These are phyloP conservation scores for Ceratobasidium sp. DNA, from an alignment of 1,284 basidiomycete genomes.

Conservation along the genomic window DNA sequence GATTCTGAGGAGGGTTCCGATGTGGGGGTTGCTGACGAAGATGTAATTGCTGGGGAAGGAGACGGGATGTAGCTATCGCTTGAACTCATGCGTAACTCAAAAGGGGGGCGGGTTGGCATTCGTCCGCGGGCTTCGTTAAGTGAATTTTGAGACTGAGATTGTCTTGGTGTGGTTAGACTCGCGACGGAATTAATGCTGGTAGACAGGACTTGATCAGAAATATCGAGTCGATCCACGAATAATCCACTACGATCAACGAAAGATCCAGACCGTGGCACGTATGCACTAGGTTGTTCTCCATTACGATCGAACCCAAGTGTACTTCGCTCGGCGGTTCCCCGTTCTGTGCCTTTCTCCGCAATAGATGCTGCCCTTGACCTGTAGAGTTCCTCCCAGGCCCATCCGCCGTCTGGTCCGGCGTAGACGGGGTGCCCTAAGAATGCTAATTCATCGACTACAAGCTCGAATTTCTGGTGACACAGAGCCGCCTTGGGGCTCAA, in stretches of 20 bases:
- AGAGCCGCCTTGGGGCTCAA: slow-evolving; percentile 84
- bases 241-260: slow-evolving; percentile 23
- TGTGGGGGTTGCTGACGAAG: slow-evolving; percentile 26
- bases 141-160: slow-evolving; percentile 9
- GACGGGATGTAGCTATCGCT: slow-evolving; percentile 25
- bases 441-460: slow-evolving; percentile 91
- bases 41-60: slow-evolving; percentile 20
- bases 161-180: background rate
- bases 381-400: slow-evolving; percentile 60
- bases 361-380: slow-evolving; percentile 35
- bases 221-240: slow-evolving; percentile 17
- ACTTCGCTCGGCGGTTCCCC: slow-evolving; percentile 9
- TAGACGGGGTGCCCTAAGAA: slow-evolving; percentile 97
- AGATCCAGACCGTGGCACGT: slow-evolving; percentile 16
- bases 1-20: slow-evolving; percentile 32
- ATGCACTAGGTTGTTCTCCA: slow-evolving; percentile 12
- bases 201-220: background rate
- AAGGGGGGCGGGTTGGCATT: slow-evolving; percentile 32
- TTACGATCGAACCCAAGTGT: slow-evolving; percentile 19
- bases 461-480: slow-evolving; percentile 95
- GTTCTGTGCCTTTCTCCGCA: slow-evolving; percentile 7
- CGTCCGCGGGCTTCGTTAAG: slow-evolving; percentile 27
- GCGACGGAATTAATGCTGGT: slow-evolving; percentile 6
- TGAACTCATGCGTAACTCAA: slow-evolving; percentile 35
- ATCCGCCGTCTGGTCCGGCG: slow-evolving; percentile 77